These are phyloP conservation scores for Botrytis squamosa DNA, from an alignment of 2,329 filamentous ascomycete genomes.

Conservation along the genomic window DNA sequence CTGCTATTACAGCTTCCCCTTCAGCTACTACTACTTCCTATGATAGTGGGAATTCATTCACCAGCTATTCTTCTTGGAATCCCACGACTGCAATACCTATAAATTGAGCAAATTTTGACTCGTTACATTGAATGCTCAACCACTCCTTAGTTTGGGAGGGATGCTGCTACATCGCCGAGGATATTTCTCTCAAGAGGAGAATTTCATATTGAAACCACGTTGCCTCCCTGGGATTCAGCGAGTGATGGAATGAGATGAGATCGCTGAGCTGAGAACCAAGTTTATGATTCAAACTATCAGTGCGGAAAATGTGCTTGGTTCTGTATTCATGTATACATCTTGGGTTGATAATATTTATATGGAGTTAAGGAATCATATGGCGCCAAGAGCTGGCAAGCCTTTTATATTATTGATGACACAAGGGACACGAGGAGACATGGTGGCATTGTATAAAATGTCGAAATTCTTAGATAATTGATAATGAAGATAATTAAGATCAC, in stretches of 20 bases:
- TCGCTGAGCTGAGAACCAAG: not conserved
- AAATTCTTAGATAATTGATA: not conserved
- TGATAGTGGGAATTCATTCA: constrained; percentile 39
- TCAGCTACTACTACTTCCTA: constrained; percentile 26
- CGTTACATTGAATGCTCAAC: not conserved
- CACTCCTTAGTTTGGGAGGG: not conserved
- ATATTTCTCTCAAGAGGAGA: not conserved
- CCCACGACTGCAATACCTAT: constrained; percentile 10
- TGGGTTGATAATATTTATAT: not conserved
- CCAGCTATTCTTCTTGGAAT: constrained; percentile 36
- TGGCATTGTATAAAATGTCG: not conserved
- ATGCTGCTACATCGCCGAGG: not conserved
- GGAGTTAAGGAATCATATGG: constrained; percentile 2
- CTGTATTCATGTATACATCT: constrained; percentile 4
- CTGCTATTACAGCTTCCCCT: constrained; percentile 13
- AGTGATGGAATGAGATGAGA: not conserved
- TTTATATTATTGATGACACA: not conserved
- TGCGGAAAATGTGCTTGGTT: not conserved
- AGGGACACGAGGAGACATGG: not conserved
- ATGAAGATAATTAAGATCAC: not conserved
- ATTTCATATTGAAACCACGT: not conserved
- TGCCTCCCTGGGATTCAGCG: not conserved
- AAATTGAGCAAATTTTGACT: not conserved
- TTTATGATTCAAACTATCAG: not conserved
- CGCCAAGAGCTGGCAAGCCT: constrained; percentile 38